Conservation (phyloP, 352 stramenopile genomes). For the Pythium biforme region DNA sequence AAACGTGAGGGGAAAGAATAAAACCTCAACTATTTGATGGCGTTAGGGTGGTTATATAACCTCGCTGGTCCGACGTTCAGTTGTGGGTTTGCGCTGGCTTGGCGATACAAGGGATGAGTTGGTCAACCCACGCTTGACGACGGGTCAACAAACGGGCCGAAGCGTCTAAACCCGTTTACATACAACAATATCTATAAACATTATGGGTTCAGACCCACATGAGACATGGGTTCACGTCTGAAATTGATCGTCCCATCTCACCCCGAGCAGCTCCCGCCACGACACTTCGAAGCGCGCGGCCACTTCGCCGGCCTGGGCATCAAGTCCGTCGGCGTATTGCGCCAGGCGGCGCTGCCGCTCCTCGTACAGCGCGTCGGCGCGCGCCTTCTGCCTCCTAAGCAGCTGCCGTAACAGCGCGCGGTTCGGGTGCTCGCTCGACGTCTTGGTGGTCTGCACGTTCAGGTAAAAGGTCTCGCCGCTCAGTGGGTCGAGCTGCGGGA, state of each 20-base stretch:
- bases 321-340: slow-evolving; percentile 28
- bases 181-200: not conserved
- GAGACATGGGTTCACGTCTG: slow-evolving; percentile 13
- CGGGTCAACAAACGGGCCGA: slow-evolving; percentile 16
- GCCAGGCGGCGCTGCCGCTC: slow-evolving; percentile 26
- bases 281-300: not conserved
- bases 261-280: slow-evolving; percentile 2
- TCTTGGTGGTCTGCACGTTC: slow-evolving; percentile 37
- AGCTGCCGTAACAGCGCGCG: slow-evolving; percentile 32
- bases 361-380: slow-evolving; percentile 28
- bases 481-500: slow-evolving; percentile 38
- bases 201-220: not conserved
- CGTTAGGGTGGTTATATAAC: slow-evolving; percentile 18
- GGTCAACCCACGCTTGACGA: not conserved
- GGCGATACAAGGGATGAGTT: not conserved
- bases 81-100: slow-evolving; percentile 9
- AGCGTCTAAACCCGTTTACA: slow-evolving; percentile 2
- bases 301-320: slow-evolving; percentile 10
- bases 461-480: slow-evolving; percentile 42
- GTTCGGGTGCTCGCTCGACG: slow-evolving; percentile 38
- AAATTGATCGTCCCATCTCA: not conserved
- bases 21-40: slow-evolving; percentile 10
- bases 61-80: slow-evolving; percentile 21
- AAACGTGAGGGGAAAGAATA: slow-evolving; percentile 6
- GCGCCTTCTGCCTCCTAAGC: slow-evolving; percentile 28